Evolutionary conservation across 2,329 filamentous ascomycete genomes (phyloP).

Genomic region (Grosmannia huntii): DNA sequence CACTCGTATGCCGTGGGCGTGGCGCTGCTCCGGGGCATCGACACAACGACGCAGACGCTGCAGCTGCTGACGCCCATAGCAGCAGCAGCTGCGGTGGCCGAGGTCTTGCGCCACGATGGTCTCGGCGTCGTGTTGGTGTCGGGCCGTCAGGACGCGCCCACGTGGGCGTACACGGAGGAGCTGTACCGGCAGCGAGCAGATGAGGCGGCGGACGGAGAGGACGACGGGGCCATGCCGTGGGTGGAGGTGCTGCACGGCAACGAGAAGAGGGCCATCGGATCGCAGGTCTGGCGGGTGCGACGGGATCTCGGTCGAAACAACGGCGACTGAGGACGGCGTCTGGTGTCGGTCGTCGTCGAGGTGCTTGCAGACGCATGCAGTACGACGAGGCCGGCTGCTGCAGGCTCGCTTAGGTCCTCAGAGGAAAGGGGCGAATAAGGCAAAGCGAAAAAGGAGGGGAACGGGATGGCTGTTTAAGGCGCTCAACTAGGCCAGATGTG

Average conservation of each 20-base stretch:
- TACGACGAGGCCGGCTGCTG: no score
- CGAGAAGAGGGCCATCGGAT: slow-evolving; percentile 43
- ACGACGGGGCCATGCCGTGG: no score
- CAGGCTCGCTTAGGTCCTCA: no score
- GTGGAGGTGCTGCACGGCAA: slow-evolving; percentile 21
- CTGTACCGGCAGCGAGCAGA: slow-evolving; percentile 26
- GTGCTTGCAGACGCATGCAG: no score
- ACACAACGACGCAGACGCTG: slow-evolving; percentile 34
- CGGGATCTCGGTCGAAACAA: slow-evolving; percentile 40
- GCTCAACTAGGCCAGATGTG: no score
- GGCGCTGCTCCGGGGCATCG: slow-evolving; percentile 58
- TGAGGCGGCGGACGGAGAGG: slow-evolving; percentile 20
- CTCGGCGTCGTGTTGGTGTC: slow-evolving; percentile 49
- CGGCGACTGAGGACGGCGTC: no score
- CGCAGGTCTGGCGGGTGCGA: slow-evolving; percentile 50
- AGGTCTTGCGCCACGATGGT: slow-evolving; percentile 17
- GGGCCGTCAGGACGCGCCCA: slow-evolving; percentile 55
- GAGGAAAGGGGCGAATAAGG: no score
- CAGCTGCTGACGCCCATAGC: slow-evolving; percentile 51
- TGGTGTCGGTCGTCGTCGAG: no score
- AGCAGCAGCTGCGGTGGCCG: background rate
- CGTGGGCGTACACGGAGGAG: slow-evolving; percentile 58
- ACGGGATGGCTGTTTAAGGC: no score
- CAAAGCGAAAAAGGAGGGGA: no score
- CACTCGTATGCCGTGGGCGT: slow-evolving; percentile 49